Base-by-base conservation (phyloP, 2,329 filamentous ascomycete genomes). In the Cyphellophora attinorum region DNA sequence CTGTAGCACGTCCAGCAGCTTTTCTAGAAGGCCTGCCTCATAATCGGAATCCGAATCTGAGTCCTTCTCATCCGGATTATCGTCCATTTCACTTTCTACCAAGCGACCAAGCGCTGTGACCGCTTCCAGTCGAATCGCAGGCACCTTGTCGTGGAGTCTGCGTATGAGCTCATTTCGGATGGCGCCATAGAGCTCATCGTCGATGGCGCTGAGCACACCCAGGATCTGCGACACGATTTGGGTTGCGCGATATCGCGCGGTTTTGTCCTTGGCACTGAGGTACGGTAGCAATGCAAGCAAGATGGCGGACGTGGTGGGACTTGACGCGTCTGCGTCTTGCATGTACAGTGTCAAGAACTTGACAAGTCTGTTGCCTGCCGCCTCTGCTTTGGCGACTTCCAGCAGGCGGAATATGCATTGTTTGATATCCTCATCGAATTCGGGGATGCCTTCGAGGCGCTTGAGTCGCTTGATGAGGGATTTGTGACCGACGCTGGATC, bases 191-290 rank as follows among this genome's bases (percentile, higher is more conserved):
- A 95, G 62, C 31, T 91, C 85, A 54, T 94, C 86, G 51, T 96
- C 91, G 49, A 96, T 85, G 2, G 85, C 80, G 42, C 93, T 85
- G 16, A 98, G 70, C 10, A 82, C 91, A 61, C 94, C 94, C 61
- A 98, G 81, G 43, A 95, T 79, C 55, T 94, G 84, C 2, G 86
- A 82, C 34, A 93, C 77, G 34, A 94, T 74, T 55, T 98, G 91
- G 0, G 89, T 93, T 4, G 86, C 77, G 39, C 91, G 74, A 59
- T 85, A 98, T 39, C 91, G 76, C 30, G 96, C 81, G 39, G 81
- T 81, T 60, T 95, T 96, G 60, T 98, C 91, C 60, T 94, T 96
- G 28, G 83, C 76, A 6, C 72, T 72, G 40, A 94, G 67, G n/a
- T 94, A 64, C 4, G 82, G 81, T 3, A 93, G 65, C 5, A 77